phyloP scores from a whole-genome alignment of 345 rosid genomes.

The Pistacia integerrima region DNA sequence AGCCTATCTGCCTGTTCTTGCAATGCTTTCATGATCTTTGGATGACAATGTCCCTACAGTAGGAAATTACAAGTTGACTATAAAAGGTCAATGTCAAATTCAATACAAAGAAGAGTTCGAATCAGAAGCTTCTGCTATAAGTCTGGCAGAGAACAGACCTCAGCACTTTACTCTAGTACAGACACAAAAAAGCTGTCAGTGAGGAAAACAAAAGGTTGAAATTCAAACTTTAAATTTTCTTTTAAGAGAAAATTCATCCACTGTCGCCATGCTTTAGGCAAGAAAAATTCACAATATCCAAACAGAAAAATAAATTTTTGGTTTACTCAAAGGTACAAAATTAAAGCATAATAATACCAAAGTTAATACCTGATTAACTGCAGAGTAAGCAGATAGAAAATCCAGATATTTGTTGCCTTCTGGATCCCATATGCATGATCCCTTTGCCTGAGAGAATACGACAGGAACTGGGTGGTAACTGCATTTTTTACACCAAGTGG shows the following conservation, averaged over 20 bases:
- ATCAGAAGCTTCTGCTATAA: neutral
- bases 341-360: neutral
- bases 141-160: neutral
- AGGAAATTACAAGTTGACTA: slow-evolving; percentile 14
- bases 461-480: slow-evolving; percentile 97
- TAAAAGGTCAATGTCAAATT: slow-evolving; percentile 11
- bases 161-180: neutral
- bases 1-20: slow-evolving; percentile 84
- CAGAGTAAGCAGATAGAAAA: slow-evolving; percentile 93
- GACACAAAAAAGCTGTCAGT: neutral
- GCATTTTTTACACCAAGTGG: slow-evolving; percentile 26
- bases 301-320: neutral
- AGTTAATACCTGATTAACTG: slow-evolving; percentile 78
- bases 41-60: slow-evolving; percentile 92
- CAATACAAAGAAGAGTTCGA: neutral
- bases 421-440: slow-evolving; percentile 86
- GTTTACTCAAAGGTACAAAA: neutral
- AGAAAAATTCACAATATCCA: neutral
- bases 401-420: slow-evolving; percentile 92
- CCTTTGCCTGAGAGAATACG: slow-evolving; percentile 91
- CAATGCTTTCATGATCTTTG: slow-evolving; percentile 79
- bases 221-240: neutral
- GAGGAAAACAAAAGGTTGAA: neutral
- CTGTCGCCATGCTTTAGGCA: neutral
- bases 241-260: neutral